Evolutionary conservation across 2,329 filamentous ascomycete species (phyloP).

Genomic region (Macrophomina pseudophaseolina): DNA sequence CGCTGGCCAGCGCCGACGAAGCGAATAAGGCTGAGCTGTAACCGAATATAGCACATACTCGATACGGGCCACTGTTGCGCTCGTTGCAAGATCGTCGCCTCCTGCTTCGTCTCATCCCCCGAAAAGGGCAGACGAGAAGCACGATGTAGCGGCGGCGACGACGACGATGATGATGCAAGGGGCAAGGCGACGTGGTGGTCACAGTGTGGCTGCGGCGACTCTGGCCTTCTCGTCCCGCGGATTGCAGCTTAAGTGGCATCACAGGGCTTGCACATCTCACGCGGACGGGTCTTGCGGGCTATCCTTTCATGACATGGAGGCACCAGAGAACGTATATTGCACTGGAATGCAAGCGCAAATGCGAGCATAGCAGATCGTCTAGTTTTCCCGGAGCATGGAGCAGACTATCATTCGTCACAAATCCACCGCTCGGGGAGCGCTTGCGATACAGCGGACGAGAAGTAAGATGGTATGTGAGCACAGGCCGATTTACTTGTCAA

Average conservation of each 20-base stretch:
- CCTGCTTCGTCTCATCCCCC: conserved; percentile 17
- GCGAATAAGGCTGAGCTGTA: conserved; percentile 13
- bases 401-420: too few species aligned
- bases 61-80: conserved; percentile 1
- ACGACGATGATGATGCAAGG: conserved; percentile 5
- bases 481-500: too few species aligned
- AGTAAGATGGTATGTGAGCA: too few species aligned
- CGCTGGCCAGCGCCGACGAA: not conserved
- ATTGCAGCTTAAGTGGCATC: not conserved
- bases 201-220: not conserved
- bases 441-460: too few species aligned
- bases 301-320: not conserved
- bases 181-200: not conserved
- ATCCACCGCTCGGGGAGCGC: too few species aligned
- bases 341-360: too few species aligned
- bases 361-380: too few species aligned
- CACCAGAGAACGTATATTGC: too few species aligned
- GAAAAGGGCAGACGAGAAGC: not conserved
- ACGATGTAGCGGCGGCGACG: not conserved
- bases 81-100: conserved; percentile 18
- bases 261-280: not conserved
- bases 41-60: conserved; percentile 9
- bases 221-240: not conserved
- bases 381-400: too few species aligned
- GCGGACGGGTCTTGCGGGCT: not conserved